These are phyloP conservation scores for Diaporthe batatas DNA, from an alignment of 2,329 filamentous ascomycete species.

Conservation along the genomic window DNA sequence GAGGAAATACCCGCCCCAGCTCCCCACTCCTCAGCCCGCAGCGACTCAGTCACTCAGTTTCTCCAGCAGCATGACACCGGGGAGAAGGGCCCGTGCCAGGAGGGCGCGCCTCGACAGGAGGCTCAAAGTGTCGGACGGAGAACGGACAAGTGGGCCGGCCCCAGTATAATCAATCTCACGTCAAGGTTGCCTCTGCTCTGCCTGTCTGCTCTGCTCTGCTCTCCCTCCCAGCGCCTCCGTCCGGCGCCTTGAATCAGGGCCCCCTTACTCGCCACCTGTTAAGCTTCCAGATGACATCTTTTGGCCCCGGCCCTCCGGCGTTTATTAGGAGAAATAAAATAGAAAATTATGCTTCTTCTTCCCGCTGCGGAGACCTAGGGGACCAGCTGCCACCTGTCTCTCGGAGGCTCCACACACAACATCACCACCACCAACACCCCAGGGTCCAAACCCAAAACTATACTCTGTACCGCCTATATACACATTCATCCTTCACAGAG, in stretches of 20 bases:
- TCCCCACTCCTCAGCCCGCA: constrained; percentile 32
- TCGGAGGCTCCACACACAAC: constrained; percentile 17
- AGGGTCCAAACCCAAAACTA: constrained; percentile 27
- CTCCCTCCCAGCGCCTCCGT: not conserved
- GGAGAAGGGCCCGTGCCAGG: constrained; percentile 23
- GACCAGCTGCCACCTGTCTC: constrained; percentile 13
- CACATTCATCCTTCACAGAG: not conserved
- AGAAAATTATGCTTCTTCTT: constrained; percentile 30
- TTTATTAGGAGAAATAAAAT: constrained; percentile 17
- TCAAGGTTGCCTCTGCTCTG: constrained; percentile 7
- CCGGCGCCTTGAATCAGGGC: constrained; percentile 20
- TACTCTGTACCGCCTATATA: not conserved
- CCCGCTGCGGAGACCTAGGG: constrained; percentile 32
- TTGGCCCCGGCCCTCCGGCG: constrained; percentile 16
- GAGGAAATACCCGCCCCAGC: constrained; percentile 20
- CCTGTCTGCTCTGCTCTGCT: not conserved
- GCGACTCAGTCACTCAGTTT: constrained; percentile 8
- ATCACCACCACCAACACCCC: not conserved
- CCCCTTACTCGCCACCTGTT: constrained; percentile 34
- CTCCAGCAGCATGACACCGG: constrained; percentile 34
- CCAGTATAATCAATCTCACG: constrained; percentile 18
- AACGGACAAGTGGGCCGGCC: constrained; percentile 29
- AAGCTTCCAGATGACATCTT: constrained; percentile 32
- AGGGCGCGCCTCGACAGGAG: constrained; percentile 17
- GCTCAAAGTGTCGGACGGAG: constrained; percentile 31